Evolutionary conservation across 2,329 filamentous ascomycete genomes (phyloP).

Genomic region (Penicillium brasilianum): DNA sequence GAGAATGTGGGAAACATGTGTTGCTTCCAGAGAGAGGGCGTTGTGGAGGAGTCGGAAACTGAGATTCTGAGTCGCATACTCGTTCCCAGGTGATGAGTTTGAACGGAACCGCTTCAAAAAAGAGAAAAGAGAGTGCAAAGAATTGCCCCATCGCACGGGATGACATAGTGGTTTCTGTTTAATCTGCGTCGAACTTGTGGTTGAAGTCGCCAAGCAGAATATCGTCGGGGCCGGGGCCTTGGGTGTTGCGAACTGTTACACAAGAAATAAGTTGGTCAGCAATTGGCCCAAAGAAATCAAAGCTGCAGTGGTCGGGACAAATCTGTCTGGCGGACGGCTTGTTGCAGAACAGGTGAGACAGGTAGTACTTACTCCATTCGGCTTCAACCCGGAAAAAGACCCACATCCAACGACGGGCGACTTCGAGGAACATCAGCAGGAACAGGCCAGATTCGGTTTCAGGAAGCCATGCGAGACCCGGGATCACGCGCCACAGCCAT

Average conservation of each 20-base stretch:
- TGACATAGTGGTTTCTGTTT: slow-evolving; percentile 16
- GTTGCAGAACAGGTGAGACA: neutral
- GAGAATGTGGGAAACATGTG: neutral
- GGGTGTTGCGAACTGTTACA: slow-evolving; percentile 57
- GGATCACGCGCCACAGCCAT: slow-evolving; percentile 86
- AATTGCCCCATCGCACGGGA: neutral
- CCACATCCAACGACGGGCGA: slow-evolving; percentile 91
- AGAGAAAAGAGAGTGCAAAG: neutral
- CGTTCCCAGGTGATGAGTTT: slow-evolving; percentile 21
- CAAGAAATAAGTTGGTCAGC: slow-evolving; percentile 19
- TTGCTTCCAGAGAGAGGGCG: neutral
- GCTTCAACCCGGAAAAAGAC: slow-evolving; percentile 95
- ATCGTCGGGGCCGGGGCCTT: slow-evolving; percentile 66
- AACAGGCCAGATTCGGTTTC: slow-evolving; percentile 91
- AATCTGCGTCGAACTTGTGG: slow-evolving; percentile 68
- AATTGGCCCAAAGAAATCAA: slow-evolving; percentile 9
- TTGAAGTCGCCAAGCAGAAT: slow-evolving; percentile 75
- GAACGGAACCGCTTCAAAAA: slow-evolving; percentile 9
- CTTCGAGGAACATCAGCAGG: slow-evolving; percentile 82
- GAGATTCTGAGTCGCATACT: slow-evolving; percentile 30
- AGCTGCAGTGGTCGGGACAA: neutral
- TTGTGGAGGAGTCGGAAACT: slow-evolving; percentile 6
- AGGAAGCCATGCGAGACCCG: slow-evolving; percentile 79
- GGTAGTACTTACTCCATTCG: slow-evolving; percentile 73
- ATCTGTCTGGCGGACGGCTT: neutral